These are phyloP conservation scores for Talaromyces ruber DNA, from an alignment of 495 filamentous ascomycete genomes.

Conservation along the genomic window DNA sequence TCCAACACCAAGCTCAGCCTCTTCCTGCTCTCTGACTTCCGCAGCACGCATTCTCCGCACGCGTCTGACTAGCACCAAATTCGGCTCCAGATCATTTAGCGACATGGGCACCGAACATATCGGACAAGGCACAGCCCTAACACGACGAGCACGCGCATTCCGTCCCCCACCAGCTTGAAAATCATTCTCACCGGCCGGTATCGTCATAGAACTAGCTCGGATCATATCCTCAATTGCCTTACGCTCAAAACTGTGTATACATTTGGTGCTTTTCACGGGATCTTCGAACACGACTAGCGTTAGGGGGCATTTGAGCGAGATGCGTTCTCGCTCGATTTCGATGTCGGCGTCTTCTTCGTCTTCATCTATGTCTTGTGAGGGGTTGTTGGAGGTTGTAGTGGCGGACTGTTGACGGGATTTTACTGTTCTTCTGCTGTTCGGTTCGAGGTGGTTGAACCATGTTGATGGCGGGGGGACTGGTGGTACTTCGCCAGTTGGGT, in stretches of 20 bases:
- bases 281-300: conserved; percentile 65
- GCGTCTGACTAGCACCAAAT: conserved; percentile 33
- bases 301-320: conserved; percentile 73
- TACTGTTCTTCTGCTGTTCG: conserved; percentile 14
- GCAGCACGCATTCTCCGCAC: conserved; percentile 27
- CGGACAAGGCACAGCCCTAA: conserved; percentile 37
- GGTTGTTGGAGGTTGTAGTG: not conserved
- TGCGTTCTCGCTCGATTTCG: conserved; percentile 56
- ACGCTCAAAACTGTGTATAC: conserved; percentile 77
- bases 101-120: conserved; percentile 36
- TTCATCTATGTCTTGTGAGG: conserved; percentile 1
- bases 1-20: conserved; percentile 13
- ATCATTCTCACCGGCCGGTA: conserved; percentile 7
- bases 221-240: conserved; percentile 62
- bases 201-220: conserved; percentile 20
- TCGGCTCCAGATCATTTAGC: conserved; percentile 28
- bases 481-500: conserved; percentile 52
- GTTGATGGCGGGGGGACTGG: conserved; percentile 59
- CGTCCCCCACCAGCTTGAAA: conserved; percentile 9
- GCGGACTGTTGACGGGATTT: conserved; percentile 1
- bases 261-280: conserved; percentile 66
- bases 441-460: conserved; percentile 58
- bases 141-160: conserved; percentile 12
- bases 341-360: conserved; percentile 53
- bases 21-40: conserved; percentile 28